Base-by-base conservation (phyloP, 495 filamentous ascomycete species). In the Penicillium parvum region DNA sequence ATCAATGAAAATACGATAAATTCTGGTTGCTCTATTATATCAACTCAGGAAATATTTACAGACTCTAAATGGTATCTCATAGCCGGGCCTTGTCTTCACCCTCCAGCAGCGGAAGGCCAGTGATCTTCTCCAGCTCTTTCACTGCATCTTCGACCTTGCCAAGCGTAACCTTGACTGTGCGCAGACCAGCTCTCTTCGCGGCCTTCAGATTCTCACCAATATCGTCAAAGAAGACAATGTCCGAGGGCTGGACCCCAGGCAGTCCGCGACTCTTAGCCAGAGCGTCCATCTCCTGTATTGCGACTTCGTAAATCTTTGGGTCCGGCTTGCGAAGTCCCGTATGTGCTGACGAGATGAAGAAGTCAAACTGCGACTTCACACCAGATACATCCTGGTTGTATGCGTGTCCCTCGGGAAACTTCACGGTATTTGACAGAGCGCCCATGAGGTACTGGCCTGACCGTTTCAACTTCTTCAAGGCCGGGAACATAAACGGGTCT, bases 141-240 rank as follows among this genome's bases (percentile, higher is more conserved):
- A 87, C 83, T 8, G 90, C 91, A 64, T 88, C 81, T 67, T 77
- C 81, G 5, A 83, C 82, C 61, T 71, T 81, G 20, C 90, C 90
- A 21, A 96, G 67, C 6, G 75, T 69, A 2, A 97, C 92, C 58
- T 85, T 94, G 47, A 98, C 74, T 2, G 90, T 96, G 43, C 73
- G 65, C 61, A 97, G 84, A 18, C 92, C 92, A 8, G 79, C 61
- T 38, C 66, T 71, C 69, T 75, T 89, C 8, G 83, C 92, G 8
- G 75, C 79, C 69, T 89, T 91, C 52, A 96, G 62, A 61, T 98
- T 98, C 69, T 86, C 80, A 0, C 92, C 92, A 57, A 98, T 97
- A 65, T 98, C 92, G 71, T 98, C 92, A 36, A 96, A 62, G 63
- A 98, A 97, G 12, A 95, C 69, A 33, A 95, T 68, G 38, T 96